phyloP scores from a whole-genome alignment of 2,329 filamentous ascomycete genomes.

The Esteya vermicola region DNA sequence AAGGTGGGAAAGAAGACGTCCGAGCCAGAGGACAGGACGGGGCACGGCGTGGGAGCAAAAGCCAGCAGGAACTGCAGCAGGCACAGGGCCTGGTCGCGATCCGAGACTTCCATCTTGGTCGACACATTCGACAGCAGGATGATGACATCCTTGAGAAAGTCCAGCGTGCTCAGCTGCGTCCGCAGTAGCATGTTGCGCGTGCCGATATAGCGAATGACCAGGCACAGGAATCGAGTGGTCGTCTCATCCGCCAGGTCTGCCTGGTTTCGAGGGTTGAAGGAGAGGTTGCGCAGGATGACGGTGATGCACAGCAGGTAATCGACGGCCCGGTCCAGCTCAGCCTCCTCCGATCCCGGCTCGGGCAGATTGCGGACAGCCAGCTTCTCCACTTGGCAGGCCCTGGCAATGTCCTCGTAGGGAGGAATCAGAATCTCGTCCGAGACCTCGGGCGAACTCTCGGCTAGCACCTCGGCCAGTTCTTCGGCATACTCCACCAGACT shows the following conservation, averaged over 20 bases:
- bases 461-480: constrained; percentile 72
- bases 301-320: constrained; percentile 83
- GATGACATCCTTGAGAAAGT: constrained; percentile 94
- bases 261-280: constrained; percentile 68
- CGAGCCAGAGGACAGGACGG: constrained; percentile 39
- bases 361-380: constrained; percentile 58
- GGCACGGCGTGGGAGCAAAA: constrained; percentile 70
- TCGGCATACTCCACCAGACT: constrained; percentile 82
- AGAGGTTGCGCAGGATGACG: constrained; percentile 83
- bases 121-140: constrained; percentile 83
- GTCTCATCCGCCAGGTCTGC: constrained; percentile 56
- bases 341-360: constrained; percentile 60
- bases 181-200: constrained; percentile 78
- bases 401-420: constrained; percentile 76
- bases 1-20: constrained; percentile 66
- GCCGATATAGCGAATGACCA: constrained; percentile 72
- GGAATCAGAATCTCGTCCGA: constrained; percentile 74
- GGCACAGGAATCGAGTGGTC: constrained; percentile 72
- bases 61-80: constrained; percentile 80
- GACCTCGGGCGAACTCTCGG: constrained; percentile 70
- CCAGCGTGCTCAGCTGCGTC: constrained; percentile 70
- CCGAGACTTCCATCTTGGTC: constrained; percentile 64
- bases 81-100: constrained; percentile 74
- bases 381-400: constrained; percentile 63
- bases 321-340: constrained; percentile 74